phyloP scores from a whole-genome alignment of 1,139 yeast genomes.

The Sporopachydermia cereana region DNA sequence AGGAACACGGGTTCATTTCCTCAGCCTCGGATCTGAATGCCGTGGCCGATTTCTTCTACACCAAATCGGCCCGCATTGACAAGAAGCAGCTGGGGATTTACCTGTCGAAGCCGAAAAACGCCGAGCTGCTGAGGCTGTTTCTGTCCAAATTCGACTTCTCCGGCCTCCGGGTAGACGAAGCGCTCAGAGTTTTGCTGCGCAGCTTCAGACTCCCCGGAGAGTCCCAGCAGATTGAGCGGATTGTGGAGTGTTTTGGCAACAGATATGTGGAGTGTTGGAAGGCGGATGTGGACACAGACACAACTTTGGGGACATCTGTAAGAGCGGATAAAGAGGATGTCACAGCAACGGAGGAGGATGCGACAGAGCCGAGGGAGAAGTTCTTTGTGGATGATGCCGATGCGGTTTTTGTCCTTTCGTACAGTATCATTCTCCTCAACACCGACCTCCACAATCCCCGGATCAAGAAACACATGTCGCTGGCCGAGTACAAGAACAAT shows the following conservation, averaged over 20 bases:
- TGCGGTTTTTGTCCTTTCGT: conserved; percentile 60
- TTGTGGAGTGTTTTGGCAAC: conserved; percentile 77
- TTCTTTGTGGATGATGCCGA: conserved; percentile 41
- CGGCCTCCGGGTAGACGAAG: conserved; percentile 76
- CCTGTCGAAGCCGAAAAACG: conserved; percentile 65
- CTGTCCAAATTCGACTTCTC: conserved; percentile 64
- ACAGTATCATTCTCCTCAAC: conserved; percentile 65
- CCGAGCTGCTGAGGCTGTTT: conserved; percentile 49
- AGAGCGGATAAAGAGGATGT: conserved; percentile 13
- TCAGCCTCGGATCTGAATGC: conserved; percentile 42
- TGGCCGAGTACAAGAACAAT: conserved; percentile 71
- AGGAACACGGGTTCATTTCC: conserved; percentile 51
- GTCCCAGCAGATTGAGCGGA: conserved; percentile 88
- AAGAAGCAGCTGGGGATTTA: conserved; percentile 82
- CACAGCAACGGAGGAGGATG: conserved; percentile 18
- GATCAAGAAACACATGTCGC: conserved; percentile 76
- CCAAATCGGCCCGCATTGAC: conserved; percentile 71
- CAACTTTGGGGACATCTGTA: not conserved
- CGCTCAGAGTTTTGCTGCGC: conserved; percentile 68
- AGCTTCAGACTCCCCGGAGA: conserved; percentile 94
- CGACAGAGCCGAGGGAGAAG: conserved; percentile 18
- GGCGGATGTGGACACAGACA: conserved; percentile 13
- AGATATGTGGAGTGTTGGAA: conserved; percentile 50
- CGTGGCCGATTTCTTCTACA: conserved; percentile 65
- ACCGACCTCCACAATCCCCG: conserved; percentile 74